phyloP scores from a whole-genome alignment of 2,329 filamentous ascomycete genomes.

The Nemania serpens region DNA sequence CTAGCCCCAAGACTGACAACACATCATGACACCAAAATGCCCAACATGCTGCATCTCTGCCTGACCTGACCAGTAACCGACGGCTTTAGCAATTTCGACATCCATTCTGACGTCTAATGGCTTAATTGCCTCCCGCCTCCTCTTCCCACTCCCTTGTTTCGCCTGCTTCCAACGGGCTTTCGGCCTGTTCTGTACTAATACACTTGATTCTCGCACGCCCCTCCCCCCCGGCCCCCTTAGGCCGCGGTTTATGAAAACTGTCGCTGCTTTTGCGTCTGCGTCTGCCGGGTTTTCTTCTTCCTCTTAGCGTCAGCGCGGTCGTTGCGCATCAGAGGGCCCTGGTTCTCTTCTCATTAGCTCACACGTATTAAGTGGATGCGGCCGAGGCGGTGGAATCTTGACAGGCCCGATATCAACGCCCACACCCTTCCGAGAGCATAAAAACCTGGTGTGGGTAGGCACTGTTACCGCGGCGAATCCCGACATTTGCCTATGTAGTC shows the following conservation, averaged over 20 bases:
- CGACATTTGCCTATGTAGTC: constrained; percentile 16
- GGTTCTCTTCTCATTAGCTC: constrained; percentile 26
- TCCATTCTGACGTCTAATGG: constrained; percentile 36
- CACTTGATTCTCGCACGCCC: constrained; percentile 28
- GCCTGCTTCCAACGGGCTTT: constrained; percentile 31
- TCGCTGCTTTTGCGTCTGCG: constrained; percentile 41
- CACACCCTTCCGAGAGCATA: constrained; percentile 19
- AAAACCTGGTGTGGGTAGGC: constrained; percentile 2
- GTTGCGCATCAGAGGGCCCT: constrained; percentile 34
- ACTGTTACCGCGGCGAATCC: constrained; percentile 25
- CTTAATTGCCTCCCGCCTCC: constrained; percentile 30
- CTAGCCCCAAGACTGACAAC: constrained; percentile 52
- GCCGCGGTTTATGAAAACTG: constrained; percentile 26
- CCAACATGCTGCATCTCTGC: constrained; percentile 54
- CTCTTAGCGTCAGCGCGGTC: constrained; percentile 47
- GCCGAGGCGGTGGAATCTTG: constrained; percentile 18
- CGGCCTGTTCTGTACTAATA: constrained; percentile 29
- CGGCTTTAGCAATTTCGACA: constrained; percentile 32
- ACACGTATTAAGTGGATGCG: constrained; percentile 30
- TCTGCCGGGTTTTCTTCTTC: constrained; percentile 17
- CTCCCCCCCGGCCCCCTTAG: constrained; percentile 10
- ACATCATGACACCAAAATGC: constrained; percentile 53
- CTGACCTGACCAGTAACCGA: constrained; percentile 46
- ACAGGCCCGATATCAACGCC: constrained; percentile 21
- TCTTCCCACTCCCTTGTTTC: constrained; percentile 20